Evolutionary conservation across 352 stramenopile genomes (phyloP), one percentile per base, ranked within the genome.

Genomic region (Globisporangium solare): DNA sequence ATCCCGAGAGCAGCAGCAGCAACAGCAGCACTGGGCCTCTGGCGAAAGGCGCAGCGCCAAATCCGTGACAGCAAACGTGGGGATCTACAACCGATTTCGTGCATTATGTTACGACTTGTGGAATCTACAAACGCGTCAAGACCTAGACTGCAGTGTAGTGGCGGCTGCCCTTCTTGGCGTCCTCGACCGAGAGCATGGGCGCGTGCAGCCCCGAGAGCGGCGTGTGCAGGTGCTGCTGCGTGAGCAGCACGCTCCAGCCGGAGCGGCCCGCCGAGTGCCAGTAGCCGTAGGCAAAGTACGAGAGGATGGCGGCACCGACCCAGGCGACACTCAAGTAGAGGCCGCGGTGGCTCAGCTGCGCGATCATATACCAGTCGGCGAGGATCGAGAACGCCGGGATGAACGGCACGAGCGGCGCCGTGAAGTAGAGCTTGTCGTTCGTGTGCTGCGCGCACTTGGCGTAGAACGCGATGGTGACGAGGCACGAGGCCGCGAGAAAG

Each of bases 211-310:
- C 37, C 37, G 37, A 42, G 37, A 42, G 37, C 14, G 37, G 37
- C 10, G 37, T 42, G 3, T 42, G 37, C 37, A 42, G 14, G 37
- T 7, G 37, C 11, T 42, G 10, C 37, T 42, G 37, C 11, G 37
- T 68, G 31, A 88, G 45, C 45, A 86, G 54, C 31, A 64, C 53
- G 43, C 63, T 71, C 79, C 79, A 89, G 5, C 68, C 74, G 3
- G 69, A 75, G 53, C 74, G 76, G n/a, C 74, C 75, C 4, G 73
- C 73, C 14, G 73, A 76, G 66, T 84, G 65, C 42, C 61, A 62
- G 64, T 84, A 90, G 49, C 80, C 80, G 56, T 90, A 90, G 11
- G 62, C 58, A 45, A 90, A 85, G 66, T 90, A 88, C 50, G 79
- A 85, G 1, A 90, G 4, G 12, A 85, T 68, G 8, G 71, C 79